A percentile compares a stretch with the other conserved stretches of the same genome.
These are phyloP conservation scores for Phoma herbarum DNA, from an alignment of 2,329 filamentous ascomycete genomes.

Conservation along the genomic window DNA sequence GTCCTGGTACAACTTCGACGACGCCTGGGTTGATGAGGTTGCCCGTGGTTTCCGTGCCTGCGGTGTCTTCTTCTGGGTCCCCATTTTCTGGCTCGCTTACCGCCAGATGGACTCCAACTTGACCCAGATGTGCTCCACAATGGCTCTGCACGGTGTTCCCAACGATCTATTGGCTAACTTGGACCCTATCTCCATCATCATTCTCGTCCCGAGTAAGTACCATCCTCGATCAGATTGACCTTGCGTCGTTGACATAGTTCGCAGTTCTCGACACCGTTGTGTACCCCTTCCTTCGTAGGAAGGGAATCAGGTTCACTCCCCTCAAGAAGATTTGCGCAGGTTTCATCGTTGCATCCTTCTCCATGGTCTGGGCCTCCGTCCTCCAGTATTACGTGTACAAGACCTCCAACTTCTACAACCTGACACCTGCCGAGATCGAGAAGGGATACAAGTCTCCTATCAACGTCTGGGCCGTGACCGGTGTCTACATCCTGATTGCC, in stretches of 20 bases:
- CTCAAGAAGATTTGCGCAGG: conserved; percentile 78
- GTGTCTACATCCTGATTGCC: conserved; percentile 63
- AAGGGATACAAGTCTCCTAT: conserved; percentile 54
- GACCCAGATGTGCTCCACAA: conserved; percentile 69
- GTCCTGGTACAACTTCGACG: conserved; percentile 79
- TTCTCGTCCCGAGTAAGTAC: conserved; percentile 68
- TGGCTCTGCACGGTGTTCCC: conserved; percentile 74
- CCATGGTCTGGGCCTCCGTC: conserved; percentile 67
- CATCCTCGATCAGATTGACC: conserved; percentile 64
- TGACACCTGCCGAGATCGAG: conserved; percentile 17
- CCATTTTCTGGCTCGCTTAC: conserved; percentile 72
- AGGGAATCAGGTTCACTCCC: conserved; percentile 73
- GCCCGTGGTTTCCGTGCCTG: conserved; percentile 64
- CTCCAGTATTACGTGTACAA: conserved; percentile 68
- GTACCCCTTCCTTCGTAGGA: conserved; percentile 72
- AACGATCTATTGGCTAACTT: conserved; percentile 82
- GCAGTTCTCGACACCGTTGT: conserved; percentile 68
- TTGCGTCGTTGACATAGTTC: conserved; percentile 58
- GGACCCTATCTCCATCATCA: conserved; percentile 76
- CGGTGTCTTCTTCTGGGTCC: conserved; percentile 65
- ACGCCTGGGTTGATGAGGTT: conserved; percentile 83
- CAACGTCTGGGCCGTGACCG: conserved; percentile 64
- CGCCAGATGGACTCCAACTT: conserved; percentile 73
- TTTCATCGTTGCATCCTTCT: conserved; percentile 70
- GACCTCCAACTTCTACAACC: conserved; percentile 58